These are phyloP conservation scores for Populus tremula DNA, from an alignment of 345 rosid species.

Conservation along the genomic window DNA sequence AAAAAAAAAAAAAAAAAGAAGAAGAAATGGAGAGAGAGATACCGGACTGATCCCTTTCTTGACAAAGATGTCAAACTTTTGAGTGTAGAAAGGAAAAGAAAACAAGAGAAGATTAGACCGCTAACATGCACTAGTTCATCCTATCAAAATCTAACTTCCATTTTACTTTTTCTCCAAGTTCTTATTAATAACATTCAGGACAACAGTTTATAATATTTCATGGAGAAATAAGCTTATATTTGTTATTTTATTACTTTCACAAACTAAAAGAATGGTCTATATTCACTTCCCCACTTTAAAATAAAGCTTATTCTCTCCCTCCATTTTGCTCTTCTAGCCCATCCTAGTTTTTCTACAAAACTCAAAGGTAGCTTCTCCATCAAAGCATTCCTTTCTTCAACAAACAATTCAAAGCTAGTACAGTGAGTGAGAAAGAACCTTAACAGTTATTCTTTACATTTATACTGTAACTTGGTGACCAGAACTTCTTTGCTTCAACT, in stretches of 20 bases:
- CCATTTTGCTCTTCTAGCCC: conserved; percentile 17
- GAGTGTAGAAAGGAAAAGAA: background rate
- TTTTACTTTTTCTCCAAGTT: background rate
- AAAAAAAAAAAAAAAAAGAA: no score
- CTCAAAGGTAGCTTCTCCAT: conserved; percentile 36
- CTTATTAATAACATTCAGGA: background rate
- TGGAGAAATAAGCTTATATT: background rate
- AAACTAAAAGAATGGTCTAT: background rate
- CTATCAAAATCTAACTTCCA: background rate
- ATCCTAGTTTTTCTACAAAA: background rate
- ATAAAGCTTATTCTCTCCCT: conserved; percentile 35
- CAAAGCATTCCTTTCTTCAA: conserved; percentile 63
- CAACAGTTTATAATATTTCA: background rate
- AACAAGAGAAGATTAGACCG: background rate
- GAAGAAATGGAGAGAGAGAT: background rate
- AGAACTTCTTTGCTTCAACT: conserved; percentile 56
- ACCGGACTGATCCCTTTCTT: conserved; percentile 3
- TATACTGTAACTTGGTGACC: conserved; percentile 23
- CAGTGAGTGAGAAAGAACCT: conserved; percentile 8
- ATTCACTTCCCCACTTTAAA: conserved; percentile 10
- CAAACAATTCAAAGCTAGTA: background rate
- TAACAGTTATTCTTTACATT: conserved; percentile 21
- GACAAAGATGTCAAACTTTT: conserved; percentile 13
- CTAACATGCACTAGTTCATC: background rate
- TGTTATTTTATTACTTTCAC: background rate